Base-by-base conservation (phyloP, 148 eudicot genomes). In the Silene latifolia region DNA sequence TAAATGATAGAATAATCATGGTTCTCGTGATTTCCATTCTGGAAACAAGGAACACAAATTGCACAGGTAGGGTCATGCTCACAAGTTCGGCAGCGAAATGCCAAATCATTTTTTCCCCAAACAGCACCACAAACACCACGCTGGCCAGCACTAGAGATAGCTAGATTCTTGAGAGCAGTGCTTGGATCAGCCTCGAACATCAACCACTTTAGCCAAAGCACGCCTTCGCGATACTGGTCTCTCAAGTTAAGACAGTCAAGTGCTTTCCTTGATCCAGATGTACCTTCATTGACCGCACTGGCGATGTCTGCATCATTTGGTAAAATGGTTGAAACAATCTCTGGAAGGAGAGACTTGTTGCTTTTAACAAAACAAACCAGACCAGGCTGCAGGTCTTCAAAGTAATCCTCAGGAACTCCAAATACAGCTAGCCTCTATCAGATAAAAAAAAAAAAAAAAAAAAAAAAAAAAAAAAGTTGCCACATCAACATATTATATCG, bases 61-160 rank as follows among this genome's bases (percentile, higher is more conserved):
- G 98, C 99, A 85, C 99, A 95, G 11, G 99, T 95, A 4, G 99
- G 97, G 66, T 95, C 99, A 84, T 89, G 96, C 82, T 95, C 99
- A 82, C 99, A 95, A 19, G 99, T 95, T 76, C 91, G 82, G 82
- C 99, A 95, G 54, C 90, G 96, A 73, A 88, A 95, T 39, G 99
- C 99, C 67, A 95, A 79, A 81, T 95, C 99, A 84, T 90, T 85
- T 72, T 84, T 86, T 13, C 99, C 99, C 99, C 99, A 95, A 66
- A 95, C 90, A 81, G 94, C 87, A 63, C 99, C 99, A 86, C 99
- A 95, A 18, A 95, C 92, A 77, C 98, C 97, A 74, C 91, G 91
- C 74, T 92, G 91, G 46, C 88, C 89, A 64, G 79, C 83, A 84
- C 83, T 84, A 72, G 86, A 73, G 51, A 72, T 78, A 39, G 86